Percentiles rank a stretch among this genome's conserved stretches.
Evolutionary conservation across 192 early-diverging fungal genomes (phyloP).

Genomic region (Geranomyces michiganensis): DNA sequence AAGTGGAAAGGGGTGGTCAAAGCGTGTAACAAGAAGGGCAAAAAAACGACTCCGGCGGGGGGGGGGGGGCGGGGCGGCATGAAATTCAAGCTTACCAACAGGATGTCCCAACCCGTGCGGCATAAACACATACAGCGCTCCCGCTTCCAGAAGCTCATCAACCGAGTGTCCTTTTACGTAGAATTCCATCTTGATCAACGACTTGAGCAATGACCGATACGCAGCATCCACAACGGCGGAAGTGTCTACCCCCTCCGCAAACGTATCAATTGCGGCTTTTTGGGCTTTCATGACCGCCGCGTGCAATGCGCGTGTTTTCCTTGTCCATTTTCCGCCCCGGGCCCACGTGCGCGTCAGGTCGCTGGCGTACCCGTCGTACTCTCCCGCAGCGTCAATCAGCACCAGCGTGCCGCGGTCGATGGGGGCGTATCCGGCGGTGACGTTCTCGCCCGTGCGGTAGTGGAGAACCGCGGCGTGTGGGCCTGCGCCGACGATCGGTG

Average conservation of each 20-base stretch:
- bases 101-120: conserved; percentile 89
- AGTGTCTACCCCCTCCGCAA: conserved; percentile 63
- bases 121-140: conserved; percentile 76
- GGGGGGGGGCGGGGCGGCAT: too few species aligned
- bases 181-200: conserved; percentile 46
- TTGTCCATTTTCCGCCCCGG: conserved; percentile 26
- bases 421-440: conserved; percentile 28
- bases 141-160: conserved; percentile 53
- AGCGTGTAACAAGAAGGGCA: too few species aligned
- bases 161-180: conserved; percentile 17
- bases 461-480: conserved; percentile 81
- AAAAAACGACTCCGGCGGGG: too few species aligned
- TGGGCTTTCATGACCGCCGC: conserved; percentile 76
- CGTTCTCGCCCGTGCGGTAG: conserved; percentile 77
- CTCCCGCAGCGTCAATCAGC: conserved; percentile 85
- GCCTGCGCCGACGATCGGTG: conserved; percentile 82
- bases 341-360: conserved; percentile 85
- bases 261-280: conserved; percentile 58
- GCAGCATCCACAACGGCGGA: conserved; percentile 64
- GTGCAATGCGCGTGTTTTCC: conserved; percentile 65
- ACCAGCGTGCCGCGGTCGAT: conserved; percentile 56
- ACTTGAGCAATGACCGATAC: conserved; percentile 52
- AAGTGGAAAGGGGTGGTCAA: too few species aligned
- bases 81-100: conserved; percentile 39
- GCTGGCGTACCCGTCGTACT: conserved; percentile 76